Base-by-base conservation (phyloP, 2,329 filamentous ascomycete genomes). In the Venturia aucupariae region DNA sequence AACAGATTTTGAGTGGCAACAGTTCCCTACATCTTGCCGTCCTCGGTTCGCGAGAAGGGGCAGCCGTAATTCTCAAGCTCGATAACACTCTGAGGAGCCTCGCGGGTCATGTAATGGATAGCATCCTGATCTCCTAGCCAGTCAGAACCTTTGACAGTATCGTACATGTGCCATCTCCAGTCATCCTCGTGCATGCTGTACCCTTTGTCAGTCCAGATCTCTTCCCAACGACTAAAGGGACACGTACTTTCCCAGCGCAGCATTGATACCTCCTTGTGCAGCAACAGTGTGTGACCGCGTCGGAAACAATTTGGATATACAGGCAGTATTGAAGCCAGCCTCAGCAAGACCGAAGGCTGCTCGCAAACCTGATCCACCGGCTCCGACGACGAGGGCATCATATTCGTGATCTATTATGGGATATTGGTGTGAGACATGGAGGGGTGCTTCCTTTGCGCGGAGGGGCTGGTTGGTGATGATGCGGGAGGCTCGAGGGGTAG, bases 131-230 rank as follows among this genome's bases (percentile, higher is more conserved):
- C 92, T 77, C 92, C 92, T 62, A 97, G 86, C 92, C 92, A 97
- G 82, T 97, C 92, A 69, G 90, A 96, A 69, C 92, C 92, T 83
- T 97, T 97, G 75, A 97, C 92, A 54, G 92, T 97, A 78, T 97
- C 92, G 82, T 97, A 97, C 92, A 97, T 97, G 81, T 97, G 92
- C 92, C 92, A 97, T 82, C 92, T 87, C 92, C 92, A 97, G 81
- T 97, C 92, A 74, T 97, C 92, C 82, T 93, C 86, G 83, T 96
- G 92, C 92, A 97, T 97, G 81, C 75, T 78, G 65, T 19, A 63
- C 41, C 42, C 59, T 13, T 30, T 55, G 38, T 48, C 30, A 46
- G 51, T 46, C 15, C 32, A 51, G 6, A 22, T 55, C 24, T 22
- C 19, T 39, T 39, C 35, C 44, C 38, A 39, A 24, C 6, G 57